These are phyloP conservation scores for Gossypium anomalum DNA, from an alignment of 345 rosid species.

Conservation along the genomic window DNA sequence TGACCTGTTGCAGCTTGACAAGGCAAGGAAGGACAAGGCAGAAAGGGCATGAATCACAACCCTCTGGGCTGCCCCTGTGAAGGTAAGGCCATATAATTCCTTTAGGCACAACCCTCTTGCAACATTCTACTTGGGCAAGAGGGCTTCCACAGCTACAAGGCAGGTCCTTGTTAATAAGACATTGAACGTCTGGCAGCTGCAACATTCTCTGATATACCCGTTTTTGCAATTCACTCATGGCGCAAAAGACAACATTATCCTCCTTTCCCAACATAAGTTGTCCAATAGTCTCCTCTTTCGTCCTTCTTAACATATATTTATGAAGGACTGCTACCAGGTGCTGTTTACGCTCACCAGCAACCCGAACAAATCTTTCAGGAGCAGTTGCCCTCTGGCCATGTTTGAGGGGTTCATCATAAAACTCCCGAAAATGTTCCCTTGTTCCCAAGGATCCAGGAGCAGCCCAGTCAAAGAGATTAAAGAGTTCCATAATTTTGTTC, in stretches of 20 bases:
- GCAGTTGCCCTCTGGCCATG: constrained; percentile 89
- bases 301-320: constrained; percentile 85
- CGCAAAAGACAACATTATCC: constrained; percentile 90
- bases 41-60: constrained; percentile 96
- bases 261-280: constrained; percentile 98
- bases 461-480: constrained; percentile 88
- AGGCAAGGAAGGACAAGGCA: constrained; percentile 96
- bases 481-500: constrained; percentile 86
- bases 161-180: constrained; percentile 83
- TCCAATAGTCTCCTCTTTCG: constrained; percentile 94
- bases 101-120: constrained; percentile 78
- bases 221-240: constrained; percentile 87
- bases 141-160: constrained; percentile 93
- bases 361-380: constrained; percentile 62
- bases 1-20: constrained; percentile 78
- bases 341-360: constrained; percentile 79
- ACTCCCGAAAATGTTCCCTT: constrained; percentile 82
- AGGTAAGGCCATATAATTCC: constrained; percentile 88
- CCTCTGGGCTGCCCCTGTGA: constrained; percentile 76
- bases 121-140: constrained; percentile 82
- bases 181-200: constrained; percentile 76
- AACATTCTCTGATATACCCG: constrained; percentile 77
- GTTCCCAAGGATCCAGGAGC: constrained; percentile 83
- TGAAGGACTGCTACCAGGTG: constrained; percentile 63
- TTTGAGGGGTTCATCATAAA: constrained; percentile 82